Evolutionary conservation across 2,329 filamentous ascomycete species (phyloP).

Genomic region (Colletotrichum echinochloae): DNA sequence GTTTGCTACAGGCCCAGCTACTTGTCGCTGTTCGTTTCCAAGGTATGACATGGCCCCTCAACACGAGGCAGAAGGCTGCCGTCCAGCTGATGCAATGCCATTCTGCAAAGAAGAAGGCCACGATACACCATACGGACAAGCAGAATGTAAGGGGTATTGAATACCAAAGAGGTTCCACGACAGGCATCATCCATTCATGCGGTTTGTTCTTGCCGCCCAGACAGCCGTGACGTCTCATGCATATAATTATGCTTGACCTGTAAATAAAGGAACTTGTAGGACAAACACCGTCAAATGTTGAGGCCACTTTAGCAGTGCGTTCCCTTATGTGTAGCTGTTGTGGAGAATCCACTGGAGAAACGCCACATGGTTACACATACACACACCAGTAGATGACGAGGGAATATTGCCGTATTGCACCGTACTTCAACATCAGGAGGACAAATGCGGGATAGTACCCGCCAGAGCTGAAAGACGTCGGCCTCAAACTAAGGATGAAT

Average conservation of each 20-base stretch:
- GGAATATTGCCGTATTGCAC: no score
- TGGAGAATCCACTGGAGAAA: no score
- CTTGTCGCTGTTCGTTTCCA: not conserved
- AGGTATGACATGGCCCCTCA: not conserved
- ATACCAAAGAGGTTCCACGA: not conserved
- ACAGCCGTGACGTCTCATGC: not conserved
- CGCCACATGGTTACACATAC: no score
- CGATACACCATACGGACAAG: not conserved
- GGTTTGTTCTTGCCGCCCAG: not conserved
- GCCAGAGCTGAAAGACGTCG: not conserved
- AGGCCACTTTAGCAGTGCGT: not conserved
- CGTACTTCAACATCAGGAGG: no score
- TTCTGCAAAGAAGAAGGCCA: not conserved
- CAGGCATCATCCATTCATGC: not conserved
- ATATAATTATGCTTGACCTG: not conserved
- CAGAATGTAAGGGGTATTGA: not conserved
- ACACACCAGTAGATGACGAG: no score
- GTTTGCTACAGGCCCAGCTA: not conserved
- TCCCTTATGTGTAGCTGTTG: not conserved
- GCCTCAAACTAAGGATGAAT: not conserved
- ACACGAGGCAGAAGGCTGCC: not conserved
- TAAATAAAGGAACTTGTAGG: fast-evolving
- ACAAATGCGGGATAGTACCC: not conserved
- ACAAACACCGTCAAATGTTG: not conserved
- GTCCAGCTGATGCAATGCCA: not conserved